Percentiles rank a stretch among this genome's conserved stretches.
Evolutionary conservation across 2,329 filamentous ascomycete species (phyloP).

Genomic region (Zymoseptoria pseudotritici): DNA sequence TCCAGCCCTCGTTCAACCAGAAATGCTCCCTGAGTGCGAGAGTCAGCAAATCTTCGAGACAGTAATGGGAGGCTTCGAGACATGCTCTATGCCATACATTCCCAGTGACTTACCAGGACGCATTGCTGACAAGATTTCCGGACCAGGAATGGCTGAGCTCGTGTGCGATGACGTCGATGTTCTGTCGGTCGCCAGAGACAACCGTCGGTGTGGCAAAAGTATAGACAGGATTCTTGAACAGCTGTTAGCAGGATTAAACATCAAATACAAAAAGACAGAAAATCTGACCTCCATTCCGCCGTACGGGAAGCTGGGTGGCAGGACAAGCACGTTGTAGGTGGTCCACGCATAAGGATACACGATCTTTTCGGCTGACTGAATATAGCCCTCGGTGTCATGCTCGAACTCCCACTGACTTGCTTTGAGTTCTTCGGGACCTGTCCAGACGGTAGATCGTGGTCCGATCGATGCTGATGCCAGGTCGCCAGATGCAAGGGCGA

Average conservation of each 20-base stretch:
- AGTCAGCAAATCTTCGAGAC: neutral
- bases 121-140: conserved; percentile 73
- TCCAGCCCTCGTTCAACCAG: conserved; percentile 74
- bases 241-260: conserved; percentile 76
- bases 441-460: conserved; percentile 74
- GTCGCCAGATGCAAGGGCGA: conserved; percentile 81
- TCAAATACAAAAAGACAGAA: conserved; percentile 41
- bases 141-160: conserved; percentile 74
- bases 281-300: conserved; percentile 35
- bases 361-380: conserved; percentile 71
- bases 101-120: conserved; percentile 50
- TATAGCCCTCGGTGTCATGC: conserved; percentile 82
- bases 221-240: conserved; percentile 72
- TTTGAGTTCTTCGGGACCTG: conserved; percentile 77
- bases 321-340: conserved; percentile 84
- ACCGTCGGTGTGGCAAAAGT: conserved; percentile 94
- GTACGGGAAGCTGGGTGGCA: conserved; percentile 86
- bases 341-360: conserved; percentile 91
- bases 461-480: conserved; percentile 81
- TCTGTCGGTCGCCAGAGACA: conserved; percentile 74
- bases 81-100: neutral
- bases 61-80: neutral
- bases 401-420: conserved; percentile 88
- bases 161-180: conserved; percentile 93
- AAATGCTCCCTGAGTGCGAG: conserved; percentile 45